phyloP scores from a whole-genome alignment of 768 basidiomycete species.

The Kwoniella heveanensis region DNA sequence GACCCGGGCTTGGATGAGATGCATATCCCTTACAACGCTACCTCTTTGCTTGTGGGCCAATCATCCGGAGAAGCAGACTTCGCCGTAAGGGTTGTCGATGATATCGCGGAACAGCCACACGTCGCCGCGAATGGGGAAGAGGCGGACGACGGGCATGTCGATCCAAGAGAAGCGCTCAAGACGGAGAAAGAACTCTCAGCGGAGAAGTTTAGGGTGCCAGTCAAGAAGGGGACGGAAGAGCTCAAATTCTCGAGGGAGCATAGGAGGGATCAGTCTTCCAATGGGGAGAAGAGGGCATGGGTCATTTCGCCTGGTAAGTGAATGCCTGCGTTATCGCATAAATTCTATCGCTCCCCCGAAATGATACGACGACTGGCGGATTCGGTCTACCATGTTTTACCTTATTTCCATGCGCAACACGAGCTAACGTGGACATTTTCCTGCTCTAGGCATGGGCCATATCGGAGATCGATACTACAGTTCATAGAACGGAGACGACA shows the following conservation, averaged over 20 bases:
- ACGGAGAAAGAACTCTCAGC: constrained; percentile 15
- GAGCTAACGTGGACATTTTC: too few species aligned
- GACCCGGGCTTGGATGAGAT: constrained; percentile 73
- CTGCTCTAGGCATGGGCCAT: constrained; percentile 45
- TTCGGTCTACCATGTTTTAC: too few species aligned
- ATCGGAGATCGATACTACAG: constrained; percentile 39
- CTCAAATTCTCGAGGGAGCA: constrained; percentile 37
- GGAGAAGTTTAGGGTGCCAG: constrained; percentile 32
- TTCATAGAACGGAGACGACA: too few species aligned
- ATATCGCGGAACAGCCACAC: neutral
- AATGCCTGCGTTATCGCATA: too few species aligned
- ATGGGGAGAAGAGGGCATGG: constrained; percentile 49
- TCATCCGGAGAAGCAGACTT: constrained; percentile 50
- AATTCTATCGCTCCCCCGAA: too few species aligned
- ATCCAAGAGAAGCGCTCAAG: constrained; percentile 51
- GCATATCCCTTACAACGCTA: constrained; percentile 34
- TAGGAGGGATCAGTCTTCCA: constrained; percentile 44
- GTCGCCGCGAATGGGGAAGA: constrained; percentile 4
- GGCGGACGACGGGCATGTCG: neutral
- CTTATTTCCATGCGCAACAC: too few species aligned
- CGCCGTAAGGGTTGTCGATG: constrained; percentile 27
- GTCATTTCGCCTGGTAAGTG: constrained; percentile 50
- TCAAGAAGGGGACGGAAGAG: constrained; percentile 30
- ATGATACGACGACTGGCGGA: too few species aligned
- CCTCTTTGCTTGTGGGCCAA: constrained; percentile 39